Evolutionary conservation across 1,284 basidiomycete genomes (phyloP).

Genomic region (Coniophora puteana): DNA sequence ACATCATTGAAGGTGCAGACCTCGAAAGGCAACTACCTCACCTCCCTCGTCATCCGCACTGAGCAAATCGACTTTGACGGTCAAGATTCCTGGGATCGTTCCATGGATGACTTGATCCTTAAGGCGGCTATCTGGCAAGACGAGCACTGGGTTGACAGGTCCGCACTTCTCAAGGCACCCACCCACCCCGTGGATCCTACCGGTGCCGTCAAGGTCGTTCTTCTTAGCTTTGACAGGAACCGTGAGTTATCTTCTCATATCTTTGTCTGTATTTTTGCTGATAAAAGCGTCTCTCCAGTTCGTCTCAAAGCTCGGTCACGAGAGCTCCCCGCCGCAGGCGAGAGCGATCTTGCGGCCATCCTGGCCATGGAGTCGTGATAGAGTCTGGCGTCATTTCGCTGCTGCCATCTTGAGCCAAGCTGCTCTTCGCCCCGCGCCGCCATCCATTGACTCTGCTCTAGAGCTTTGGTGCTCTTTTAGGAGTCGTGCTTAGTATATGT

Average conservation of each 20-base stretch:
- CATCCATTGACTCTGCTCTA: conserved; percentile 12
- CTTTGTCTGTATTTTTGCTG: conserved; percentile 14
- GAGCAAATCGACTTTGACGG: conserved; percentile 80
- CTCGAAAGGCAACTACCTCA: conserved; percentile 90
- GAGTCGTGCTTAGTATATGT: conserved; percentile 7
- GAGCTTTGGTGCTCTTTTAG: conserved; percentile 11
- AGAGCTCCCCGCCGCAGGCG: conserved; percentile 73
- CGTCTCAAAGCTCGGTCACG: conserved; percentile 82
- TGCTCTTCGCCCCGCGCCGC: conserved; percentile 5
- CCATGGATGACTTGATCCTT: conserved; percentile 94
- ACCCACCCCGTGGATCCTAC: conserved; percentile 31
- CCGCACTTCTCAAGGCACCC: conserved; percentile 55
- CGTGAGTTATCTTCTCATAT: conserved; percentile 47
- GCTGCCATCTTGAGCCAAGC: neutral
- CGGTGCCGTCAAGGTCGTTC: conserved; percentile 74
- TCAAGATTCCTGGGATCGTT: conserved; percentile 58
- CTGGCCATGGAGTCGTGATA: conserved; percentile 39
- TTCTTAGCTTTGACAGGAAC: conserved; percentile 92
- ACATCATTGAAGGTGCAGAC: conserved; percentile 91
- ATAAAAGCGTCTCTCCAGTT: conserved; percentile 40
- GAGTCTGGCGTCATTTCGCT: neutral
- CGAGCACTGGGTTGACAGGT: conserved; percentile 88
- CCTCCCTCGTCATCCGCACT: conserved; percentile 77
- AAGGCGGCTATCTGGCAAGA: conserved; percentile 90
- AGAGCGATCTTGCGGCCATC: conserved; percentile 67